A percentile compares a stretch with the other conserved stretches of the same genome.
These are phyloP conservation scores for Ustilago loliicola DNA, from an alignment of 1,284 basidiomycete genomes.

Conservation along the genomic window DNA sequence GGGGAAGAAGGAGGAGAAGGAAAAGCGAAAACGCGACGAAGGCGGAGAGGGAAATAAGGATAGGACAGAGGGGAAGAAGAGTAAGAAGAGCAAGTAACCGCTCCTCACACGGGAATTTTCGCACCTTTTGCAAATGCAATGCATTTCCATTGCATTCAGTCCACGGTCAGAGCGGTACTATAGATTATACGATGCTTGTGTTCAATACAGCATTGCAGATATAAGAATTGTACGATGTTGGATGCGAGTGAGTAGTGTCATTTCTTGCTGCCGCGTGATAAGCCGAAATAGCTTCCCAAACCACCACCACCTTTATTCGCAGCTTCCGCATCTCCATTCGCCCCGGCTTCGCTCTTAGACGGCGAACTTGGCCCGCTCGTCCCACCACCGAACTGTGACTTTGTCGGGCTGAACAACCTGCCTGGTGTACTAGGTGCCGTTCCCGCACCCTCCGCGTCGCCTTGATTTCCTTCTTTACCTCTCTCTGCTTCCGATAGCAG, in stretches of 20 bases:
- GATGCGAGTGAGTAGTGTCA: background rate
- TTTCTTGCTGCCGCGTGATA: conserved; percentile 20
- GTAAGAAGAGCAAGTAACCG: conserved; percentile 26
- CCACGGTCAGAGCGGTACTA: no score
- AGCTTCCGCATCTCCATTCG: conserved; percentile 8
- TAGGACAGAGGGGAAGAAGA: conserved; percentile 25
- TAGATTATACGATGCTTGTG: no score
- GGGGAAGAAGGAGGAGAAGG: conserved; percentile 29
- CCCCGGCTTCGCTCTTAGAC: conserved; percentile 4
- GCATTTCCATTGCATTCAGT: no score
- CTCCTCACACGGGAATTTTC: background rate
- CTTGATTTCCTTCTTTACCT: conserved; percentile 11
- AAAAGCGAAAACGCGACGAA: no score
- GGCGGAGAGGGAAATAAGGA: conserved; percentile 6
- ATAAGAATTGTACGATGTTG: background rate
- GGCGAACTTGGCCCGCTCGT: conserved; percentile 8
- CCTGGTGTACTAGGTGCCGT: conserved; percentile 5
- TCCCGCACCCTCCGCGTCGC: background rate
- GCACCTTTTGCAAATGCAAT: no score
- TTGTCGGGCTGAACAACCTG: conserved; percentile 17
- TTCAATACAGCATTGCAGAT: no score
- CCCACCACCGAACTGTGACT: background rate
- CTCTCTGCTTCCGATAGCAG: conserved; percentile 65
- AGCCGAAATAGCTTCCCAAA: conserved; percentile 36
- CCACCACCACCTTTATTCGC: conserved; percentile 17